Conservation (phyloP, 352 stramenopile species). For the Globisporangium recalcitrans region DNA sequence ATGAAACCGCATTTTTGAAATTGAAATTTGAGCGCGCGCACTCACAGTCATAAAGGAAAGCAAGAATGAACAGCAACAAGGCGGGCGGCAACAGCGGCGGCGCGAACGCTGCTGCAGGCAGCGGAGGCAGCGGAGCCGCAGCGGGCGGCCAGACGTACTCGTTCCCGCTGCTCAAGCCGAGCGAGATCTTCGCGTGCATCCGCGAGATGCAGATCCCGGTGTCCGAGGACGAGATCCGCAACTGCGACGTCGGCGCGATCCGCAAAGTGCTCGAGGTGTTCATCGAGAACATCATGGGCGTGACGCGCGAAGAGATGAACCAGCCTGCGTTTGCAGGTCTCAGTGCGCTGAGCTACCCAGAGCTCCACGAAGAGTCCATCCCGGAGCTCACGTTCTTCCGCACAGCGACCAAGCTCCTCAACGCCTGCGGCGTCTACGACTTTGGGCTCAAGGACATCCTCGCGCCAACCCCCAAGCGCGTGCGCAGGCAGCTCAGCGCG, state of each 20-base stretch:
- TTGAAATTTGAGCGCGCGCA: constrained; percentile 4
- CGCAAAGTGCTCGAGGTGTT: constrained; percentile 88
- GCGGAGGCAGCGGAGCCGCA: background rate
- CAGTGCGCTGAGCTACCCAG: constrained; percentile 76
- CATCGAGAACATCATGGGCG: constrained; percentile 86
- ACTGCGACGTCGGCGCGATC: constrained; percentile 64
- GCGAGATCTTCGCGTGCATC: constrained; percentile 91
- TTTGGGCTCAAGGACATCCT: constrained; percentile 93
- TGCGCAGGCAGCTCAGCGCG: constrained; percentile 91
- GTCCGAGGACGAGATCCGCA: constrained; percentile 84
- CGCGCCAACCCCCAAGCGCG: constrained; percentile 82
- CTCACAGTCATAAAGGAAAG: background rate
- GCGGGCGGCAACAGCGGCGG: background rate
- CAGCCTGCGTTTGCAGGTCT: constrained; percentile 87
- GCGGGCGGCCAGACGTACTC: constrained; percentile 36
- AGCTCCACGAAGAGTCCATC: constrained; percentile 93
- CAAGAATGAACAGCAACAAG: constrained; percentile 20
- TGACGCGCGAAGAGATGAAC: constrained; percentile 88
- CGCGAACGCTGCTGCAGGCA: background rate
- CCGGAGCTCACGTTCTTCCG: constrained; percentile 92
- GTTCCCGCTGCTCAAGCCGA: constrained; percentile 93
- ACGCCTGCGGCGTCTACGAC: constrained; percentile 89
- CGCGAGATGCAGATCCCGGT: constrained; percentile 88
- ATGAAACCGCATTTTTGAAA: no score
- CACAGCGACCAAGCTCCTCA: constrained; percentile 86